Base-by-base conservation (phyloP, 2,329 filamentous ascomycete genomes). In the Truncatella angustata region DNA sequence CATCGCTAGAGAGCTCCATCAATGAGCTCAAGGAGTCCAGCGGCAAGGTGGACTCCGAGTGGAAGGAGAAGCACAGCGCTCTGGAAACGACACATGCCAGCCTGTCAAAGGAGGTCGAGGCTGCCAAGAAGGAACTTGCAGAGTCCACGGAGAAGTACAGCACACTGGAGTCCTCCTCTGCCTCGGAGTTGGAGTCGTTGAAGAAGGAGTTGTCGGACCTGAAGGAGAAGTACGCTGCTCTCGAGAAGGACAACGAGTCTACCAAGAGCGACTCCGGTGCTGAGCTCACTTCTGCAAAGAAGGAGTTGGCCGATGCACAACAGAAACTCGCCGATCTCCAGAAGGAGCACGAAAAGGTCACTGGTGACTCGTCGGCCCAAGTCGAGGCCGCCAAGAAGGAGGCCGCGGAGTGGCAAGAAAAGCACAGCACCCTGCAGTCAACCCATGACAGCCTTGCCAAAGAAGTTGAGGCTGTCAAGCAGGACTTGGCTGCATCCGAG, bases 341-440 rank as follows among this genome's bases (percentile, higher is more conserved):
- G 43, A 21, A 53, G 43, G 51, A 49, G 18, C 51, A 60, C 18
- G 56, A 53, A 16, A 54, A 60, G 37, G 50, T 59, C 21, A 49
- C 59, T 49, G 62, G 62, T 47, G 63, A 63, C 21, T 55, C 66
- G 14, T 21, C 45, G 10, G 45, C 36, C 32, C 45, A 36, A 18
- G 30, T 37, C n/a, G 66, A 66, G 50, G 55, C 62, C 49, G 59
- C 57, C n/a, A 65, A 69, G 65, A 63, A 67, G 58, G 60, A 63
- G 5, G 56, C 62, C 24, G 58, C 60, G 18, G 61, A 61, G 4
- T 57, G 56, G 49, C 49, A 63, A 45, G 52, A 58, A 46, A 59
- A 60, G 53, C 57, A 59, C 26, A 54, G 57, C 36, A 36, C 56
- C 5, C 30, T 61, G 18, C 52, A 63, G 35, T 50, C 37, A 3